Evolutionary conservation across 2,329 filamentous ascomycete genomes (phyloP).

Genomic region (Cladosporium oxysporum): DNA sequence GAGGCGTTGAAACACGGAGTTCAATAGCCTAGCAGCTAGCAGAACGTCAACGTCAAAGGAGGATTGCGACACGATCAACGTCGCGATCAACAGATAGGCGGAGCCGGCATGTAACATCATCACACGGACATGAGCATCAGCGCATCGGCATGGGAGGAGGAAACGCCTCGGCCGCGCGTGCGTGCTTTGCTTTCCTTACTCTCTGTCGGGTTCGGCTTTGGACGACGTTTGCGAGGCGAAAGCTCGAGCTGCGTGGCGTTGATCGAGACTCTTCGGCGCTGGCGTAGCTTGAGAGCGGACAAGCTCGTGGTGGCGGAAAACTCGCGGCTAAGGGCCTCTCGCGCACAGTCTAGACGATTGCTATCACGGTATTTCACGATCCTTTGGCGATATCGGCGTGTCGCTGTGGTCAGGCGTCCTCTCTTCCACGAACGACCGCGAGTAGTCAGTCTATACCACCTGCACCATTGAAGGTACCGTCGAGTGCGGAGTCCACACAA

Average conservation of each 20-base stretch:
- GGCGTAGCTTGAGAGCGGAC: not conserved
- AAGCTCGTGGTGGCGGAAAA: not conserved
- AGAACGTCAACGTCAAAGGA: not conserved
- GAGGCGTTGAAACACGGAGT: constrained; percentile 5
- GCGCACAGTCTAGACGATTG: not conserved
- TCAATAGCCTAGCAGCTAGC: not conserved
- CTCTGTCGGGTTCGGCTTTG: not conserved
- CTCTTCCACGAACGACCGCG: not conserved
- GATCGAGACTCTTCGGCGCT: not conserved
- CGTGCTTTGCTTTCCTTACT: not conserved
- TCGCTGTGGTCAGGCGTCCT: not conserved
- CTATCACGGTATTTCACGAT: not conserved
- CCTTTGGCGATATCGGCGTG: not conserved
- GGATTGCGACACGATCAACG: constrained; percentile 2
- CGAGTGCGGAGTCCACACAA: not conserved
- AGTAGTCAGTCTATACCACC: not conserved
- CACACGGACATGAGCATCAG: constrained; percentile 13
- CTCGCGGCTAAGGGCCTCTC: no score
- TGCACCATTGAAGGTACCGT: not conserved
- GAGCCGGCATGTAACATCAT: constrained; percentile 16
- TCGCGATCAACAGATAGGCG: not conserved
- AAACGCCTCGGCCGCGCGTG: not conserved
- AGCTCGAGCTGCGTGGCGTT: not conserved
- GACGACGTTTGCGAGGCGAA: not conserved
- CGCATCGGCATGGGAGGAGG: not conserved